phyloP scores from a whole-genome alignment of 2,329 filamentous ascomycete species.

The Emmonsiellopsis sp. region DNA sequence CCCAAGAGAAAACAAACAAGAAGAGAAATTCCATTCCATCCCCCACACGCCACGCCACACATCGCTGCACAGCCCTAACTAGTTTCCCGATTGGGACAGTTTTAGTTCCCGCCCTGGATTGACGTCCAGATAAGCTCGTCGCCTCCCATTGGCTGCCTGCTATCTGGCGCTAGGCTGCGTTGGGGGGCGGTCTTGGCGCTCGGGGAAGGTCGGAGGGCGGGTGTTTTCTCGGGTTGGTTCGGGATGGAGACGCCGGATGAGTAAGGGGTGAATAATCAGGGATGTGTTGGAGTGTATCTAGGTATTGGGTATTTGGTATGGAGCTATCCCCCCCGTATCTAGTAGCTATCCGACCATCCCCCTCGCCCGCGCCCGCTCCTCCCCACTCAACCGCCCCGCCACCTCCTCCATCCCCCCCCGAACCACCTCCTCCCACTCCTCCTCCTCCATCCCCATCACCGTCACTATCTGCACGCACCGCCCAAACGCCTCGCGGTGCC shows the following conservation, averaged over 20 bases:
- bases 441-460: constrained; percentile 89
- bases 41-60: no score
- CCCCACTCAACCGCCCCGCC: constrained; percentile 57
- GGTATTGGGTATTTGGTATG: no score
- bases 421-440: constrained; percentile 78
- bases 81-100: not conserved
- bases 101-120: no score
- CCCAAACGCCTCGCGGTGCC: constrained; percentile 65
- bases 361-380: constrained; percentile 65
- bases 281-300: no score
- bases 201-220: no score
- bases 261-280: no score
- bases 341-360: constrained; percentile 45
- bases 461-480: constrained; percentile 71
- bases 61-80: no score
- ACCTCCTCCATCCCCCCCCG: constrained; percentile 42
- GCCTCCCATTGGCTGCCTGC: not conserved
- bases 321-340: not conserved
- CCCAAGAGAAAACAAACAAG: no score
- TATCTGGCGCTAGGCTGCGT: not conserved
- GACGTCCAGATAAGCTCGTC: not conserved
- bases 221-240: no score
- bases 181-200: no score
- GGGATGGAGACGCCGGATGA: no score
- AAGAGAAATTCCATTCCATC: no score